Evolutionary conservation across 2,329 filamentous ascomycete species (phyloP).

Genomic region (Thelonectria olida): DNA sequence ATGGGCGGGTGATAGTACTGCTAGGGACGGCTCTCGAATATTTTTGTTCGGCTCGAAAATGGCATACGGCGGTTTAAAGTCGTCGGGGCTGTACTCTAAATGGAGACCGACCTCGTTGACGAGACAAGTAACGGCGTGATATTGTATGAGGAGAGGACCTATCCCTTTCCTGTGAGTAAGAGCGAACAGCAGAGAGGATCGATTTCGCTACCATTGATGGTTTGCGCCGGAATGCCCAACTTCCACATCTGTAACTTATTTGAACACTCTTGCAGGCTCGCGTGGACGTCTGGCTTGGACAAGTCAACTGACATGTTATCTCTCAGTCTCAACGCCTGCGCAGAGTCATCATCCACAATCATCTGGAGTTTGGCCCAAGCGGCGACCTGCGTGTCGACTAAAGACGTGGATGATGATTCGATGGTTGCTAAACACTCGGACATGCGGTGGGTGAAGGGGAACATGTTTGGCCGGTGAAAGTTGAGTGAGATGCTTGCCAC

Average conservation of each 20-base stretch:
- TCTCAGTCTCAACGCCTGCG: neutral
- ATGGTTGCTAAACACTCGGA: neutral
- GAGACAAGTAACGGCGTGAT: neutral
- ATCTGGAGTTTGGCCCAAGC: neutral
- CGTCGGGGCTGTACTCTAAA: neutral
- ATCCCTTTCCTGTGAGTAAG: too few species aligned
- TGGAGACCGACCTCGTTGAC: neutral
- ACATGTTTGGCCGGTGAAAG: conserved; percentile 8
- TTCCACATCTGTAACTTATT: conserved; percentile 3
- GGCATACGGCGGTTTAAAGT: neutral
- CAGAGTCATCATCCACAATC: neutral
- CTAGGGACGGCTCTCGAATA: neutral
- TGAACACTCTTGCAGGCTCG: neutral
- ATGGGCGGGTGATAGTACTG: neutral
- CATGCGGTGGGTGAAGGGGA: neutral
- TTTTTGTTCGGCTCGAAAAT: neutral
- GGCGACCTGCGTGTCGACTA: neutral
- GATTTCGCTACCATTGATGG: neutral
- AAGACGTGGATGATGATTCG: neutral
- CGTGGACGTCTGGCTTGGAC: neutral
- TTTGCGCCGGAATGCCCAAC: neutral
- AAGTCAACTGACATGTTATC: neutral
- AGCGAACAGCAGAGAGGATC: too few species aligned
- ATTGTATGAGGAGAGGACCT: neutral
- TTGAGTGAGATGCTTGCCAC: neutral